Evolutionary conservation across 2,329 filamentous ascomycete genomes (phyloP).

Genomic region (Fusarium guadeloupense): DNA sequence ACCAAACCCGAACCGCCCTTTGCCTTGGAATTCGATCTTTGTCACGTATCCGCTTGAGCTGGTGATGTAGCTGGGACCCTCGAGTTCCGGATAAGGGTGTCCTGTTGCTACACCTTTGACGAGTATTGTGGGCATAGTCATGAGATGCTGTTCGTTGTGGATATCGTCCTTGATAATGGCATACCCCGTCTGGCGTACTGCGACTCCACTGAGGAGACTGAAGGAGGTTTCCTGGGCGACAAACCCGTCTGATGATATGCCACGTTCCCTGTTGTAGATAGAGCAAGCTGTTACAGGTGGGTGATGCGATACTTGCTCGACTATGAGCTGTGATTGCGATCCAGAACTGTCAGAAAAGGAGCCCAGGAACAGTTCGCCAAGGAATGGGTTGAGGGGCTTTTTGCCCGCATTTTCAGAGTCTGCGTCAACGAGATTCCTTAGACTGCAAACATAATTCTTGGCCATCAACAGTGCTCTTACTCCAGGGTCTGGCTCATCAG

Average conservation of each 20-base stretch:
- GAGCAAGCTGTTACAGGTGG: slow-evolving; percentile 59
- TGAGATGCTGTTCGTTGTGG: slow-evolving; percentile 9
- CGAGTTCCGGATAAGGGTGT: slow-evolving; percentile 10
- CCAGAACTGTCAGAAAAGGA: slow-evolving; percentile 46
- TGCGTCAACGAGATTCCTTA: slow-evolving; percentile 15
- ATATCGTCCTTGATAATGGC: slow-evolving; percentile 14
- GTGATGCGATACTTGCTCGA: slow-evolving; percentile 63
- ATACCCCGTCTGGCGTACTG: slow-evolving; percentile 11
- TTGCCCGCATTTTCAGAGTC: slow-evolving; percentile 40
- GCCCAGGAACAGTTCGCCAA: slow-evolving; percentile 60
- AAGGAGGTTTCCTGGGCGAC: slow-evolving; percentile 19
- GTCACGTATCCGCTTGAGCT: slow-evolving; percentile 19
- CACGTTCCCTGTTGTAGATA: slow-evolving; percentile 15
- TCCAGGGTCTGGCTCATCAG: slow-evolving; percentile 16
- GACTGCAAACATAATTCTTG: slow-evolving; percentile 16
- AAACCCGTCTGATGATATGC: slow-evolving; percentile 13
- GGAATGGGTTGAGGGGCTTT: slow-evolving; percentile 63
- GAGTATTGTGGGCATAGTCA: slow-evolving; percentile 20
- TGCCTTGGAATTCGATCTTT: slow-evolving; percentile 13
- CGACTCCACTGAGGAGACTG: slow-evolving; percentile 12
- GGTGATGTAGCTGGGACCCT: slow-evolving; percentile 11
- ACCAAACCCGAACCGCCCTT: slow-evolving; percentile 1
- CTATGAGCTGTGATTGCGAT: slow-evolving; percentile 45
- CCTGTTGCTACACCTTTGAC: slow-evolving; percentile 13
- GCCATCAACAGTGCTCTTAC: slow-evolving; percentile 8